phyloP scores from a whole-genome alignment of 1,139 yeast genomes.

The Kurtzmaniella quercitrusa region DNA sequence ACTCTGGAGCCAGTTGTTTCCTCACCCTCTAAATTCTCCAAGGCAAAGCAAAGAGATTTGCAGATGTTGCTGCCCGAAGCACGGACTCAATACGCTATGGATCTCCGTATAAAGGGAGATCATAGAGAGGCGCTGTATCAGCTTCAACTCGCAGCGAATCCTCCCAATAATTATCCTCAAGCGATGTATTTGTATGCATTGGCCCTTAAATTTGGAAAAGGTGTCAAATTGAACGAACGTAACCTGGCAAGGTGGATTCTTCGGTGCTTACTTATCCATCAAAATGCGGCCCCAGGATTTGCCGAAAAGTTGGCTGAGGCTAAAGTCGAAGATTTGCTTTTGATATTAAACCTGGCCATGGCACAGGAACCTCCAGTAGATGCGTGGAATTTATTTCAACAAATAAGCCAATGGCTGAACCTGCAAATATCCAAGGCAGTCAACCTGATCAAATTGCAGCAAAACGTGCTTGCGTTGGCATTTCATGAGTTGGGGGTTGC shows the following conservation, averaged over 20 bases:
- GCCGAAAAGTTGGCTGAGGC: conserved; percentile 25
- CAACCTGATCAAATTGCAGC: conserved; percentile 22
- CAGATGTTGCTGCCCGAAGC: conserved; percentile 33
- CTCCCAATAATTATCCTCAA: conserved; percentile 50
- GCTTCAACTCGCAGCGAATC: conserved; percentile 56
- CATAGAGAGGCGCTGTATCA: conserved; percentile 69
- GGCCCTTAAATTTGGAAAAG: conserved; percentile 68
- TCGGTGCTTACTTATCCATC: conserved; percentile 25
- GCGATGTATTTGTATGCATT: conserved; percentile 74
- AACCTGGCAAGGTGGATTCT: conserved; percentile 63
- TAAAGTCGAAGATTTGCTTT: conserved; percentile 28
- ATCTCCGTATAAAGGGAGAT: conserved; percentile 54
- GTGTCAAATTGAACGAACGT: conserved; percentile 55
- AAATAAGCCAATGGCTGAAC: conserved; percentile 24
- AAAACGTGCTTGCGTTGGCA: conserved; percentile 28
- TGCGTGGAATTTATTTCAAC: conserved; percentile 23
- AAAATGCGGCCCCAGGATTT: conserved; percentile 7
- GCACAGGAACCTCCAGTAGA: conserved; percentile 23
- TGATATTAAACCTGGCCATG: conserved; percentile 21
- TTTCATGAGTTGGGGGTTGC: conserved; percentile 60
- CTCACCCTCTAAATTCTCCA: conserved; percentile 4
- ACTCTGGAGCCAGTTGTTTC: conserved; percentile 3
- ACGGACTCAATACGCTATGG: conserved; percentile 50
- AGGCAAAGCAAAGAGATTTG: neutral
- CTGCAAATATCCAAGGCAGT: conserved; percentile 25